A percentile compares a stretch with the other conserved stretches of the same genome.
phyloP scores from a whole-genome alignment of 1,284 basidiomycete species.

The Sporisorium sorghi region DNA sequence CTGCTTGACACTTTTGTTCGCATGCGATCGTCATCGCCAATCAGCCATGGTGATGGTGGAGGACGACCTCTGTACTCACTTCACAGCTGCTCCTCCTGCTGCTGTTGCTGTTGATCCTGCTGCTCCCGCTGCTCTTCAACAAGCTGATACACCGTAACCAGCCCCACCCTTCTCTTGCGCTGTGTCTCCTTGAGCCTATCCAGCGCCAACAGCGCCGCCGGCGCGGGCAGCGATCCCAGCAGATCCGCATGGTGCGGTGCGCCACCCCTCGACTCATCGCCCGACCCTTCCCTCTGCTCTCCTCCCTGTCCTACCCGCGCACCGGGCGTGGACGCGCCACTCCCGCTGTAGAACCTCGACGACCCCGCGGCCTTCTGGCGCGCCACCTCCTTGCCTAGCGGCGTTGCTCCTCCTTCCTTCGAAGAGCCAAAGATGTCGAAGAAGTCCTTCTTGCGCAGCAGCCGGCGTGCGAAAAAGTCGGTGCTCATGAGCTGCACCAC shows the following conservation, averaged over 20 bases:
- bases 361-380: constrained; percentile 19
- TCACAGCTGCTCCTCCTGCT: too few species aligned
- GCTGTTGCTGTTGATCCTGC: neutral
- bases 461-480: constrained; percentile 49
- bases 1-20: too few species aligned
- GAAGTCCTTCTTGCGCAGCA: constrained; percentile 45
- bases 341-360: constrained; percentile 40
- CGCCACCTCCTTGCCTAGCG: constrained; percentile 26
- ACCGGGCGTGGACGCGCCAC: constrained; percentile 42
- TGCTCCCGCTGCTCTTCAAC: constrained; percentile 25
- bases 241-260: constrained; percentile 43
- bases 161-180: constrained; percentile 17
- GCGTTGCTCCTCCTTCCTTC: constrained; percentile 19
- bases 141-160: constrained; percentile 45
- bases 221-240: constrained; percentile 38
- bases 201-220: constrained; percentile 34
- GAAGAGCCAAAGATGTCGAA: constrained; percentile 35
- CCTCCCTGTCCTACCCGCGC: constrained; percentile 6
- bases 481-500: constrained; percentile 61
- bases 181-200: constrained; percentile 36
- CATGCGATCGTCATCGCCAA: too few species aligned
- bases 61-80: too few species aligned
- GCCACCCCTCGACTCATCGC: constrained; percentile 11
- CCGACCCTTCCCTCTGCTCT: constrained; percentile 2
- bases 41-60: too few species aligned